A percentile compares a stretch with the other conserved stretches of the same genome.
Evolutionary conservation across 2,329 filamentous ascomycete genomes (phyloP).

Genomic region (Sporothrix luriei): DNA sequence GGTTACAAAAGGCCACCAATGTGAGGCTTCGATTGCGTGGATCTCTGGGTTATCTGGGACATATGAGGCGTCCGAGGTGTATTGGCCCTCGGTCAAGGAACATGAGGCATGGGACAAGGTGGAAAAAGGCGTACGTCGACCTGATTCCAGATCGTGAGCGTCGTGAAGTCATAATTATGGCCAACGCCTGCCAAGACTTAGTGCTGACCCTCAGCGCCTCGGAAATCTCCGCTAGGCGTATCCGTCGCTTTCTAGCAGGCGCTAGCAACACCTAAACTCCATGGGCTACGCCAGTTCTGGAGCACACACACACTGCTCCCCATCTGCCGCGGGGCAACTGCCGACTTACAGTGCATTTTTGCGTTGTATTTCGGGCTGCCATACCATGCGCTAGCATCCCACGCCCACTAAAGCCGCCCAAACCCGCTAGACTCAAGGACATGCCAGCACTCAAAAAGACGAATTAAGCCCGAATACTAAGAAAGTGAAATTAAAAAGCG

Average conservation of each 20-base stretch:
- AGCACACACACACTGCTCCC: background rate
- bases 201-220: background rate
- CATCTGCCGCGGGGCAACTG: background rate
- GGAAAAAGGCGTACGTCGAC: background rate
- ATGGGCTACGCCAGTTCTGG: background rate
- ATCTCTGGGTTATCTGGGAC: background rate
- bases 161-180: too few species aligned
- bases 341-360: background rate
- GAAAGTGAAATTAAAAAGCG: too few species aligned
- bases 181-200: too few species aligned
- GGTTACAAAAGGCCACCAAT: constrained; percentile 25
- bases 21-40: background rate
- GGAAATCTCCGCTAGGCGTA: background rate
- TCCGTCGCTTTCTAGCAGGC: constrained; percentile 4
- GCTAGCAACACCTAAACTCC: background rate
- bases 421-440: background rate
- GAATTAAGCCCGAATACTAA: background rate
- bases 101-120: background rate
- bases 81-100: background rate
- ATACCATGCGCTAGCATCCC: background rate
- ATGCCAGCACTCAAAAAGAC: background rate
- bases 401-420: background rate
- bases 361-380: too few species aligned
- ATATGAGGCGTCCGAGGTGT: background rate
- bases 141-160: background rate